These are phyloP conservation scores for Fraxinus platypoda DNA, from an alignment of 305 asterid genomes.

Conservation along the genomic window DNA sequence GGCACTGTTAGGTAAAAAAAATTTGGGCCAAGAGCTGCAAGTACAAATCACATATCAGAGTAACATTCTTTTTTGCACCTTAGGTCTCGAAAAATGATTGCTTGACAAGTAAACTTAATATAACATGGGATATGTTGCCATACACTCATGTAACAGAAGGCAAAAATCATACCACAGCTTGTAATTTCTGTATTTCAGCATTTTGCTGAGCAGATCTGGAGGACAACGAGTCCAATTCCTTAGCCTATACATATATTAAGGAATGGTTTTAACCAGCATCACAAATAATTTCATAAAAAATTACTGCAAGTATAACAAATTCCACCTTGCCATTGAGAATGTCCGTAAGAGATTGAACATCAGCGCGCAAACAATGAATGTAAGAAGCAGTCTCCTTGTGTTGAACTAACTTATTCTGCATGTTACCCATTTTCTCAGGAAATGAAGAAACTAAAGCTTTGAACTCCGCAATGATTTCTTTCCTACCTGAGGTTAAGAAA, in stretches of 20 bases:
- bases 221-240: conserved; percentile 61
- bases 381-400: conserved; percentile 84
- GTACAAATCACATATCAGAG: background rate
- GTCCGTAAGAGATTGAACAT: conserved; percentile 62
- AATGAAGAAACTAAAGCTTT: conserved; percentile 79
- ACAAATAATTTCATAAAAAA: conserved; percentile 15
- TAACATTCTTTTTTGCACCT: background rate
- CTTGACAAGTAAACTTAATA: conserved; percentile 3
- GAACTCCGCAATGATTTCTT: conserved; percentile 78
- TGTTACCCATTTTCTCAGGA: conserved; percentile 85
- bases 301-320: conserved; percentile 15
- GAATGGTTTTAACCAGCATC: background rate
- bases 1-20: background rate
- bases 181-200: conserved; percentile 68
- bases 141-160: conserved; percentile 12
- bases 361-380: conserved; percentile 73
- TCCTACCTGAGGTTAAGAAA: conserved; percentile 67
- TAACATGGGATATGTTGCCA: conserved; percentile 2
- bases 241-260: conserved; percentile 46
- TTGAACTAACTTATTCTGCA: conserved; percentile 78
- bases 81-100: background rate
- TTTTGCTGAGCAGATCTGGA: conserved; percentile 64
- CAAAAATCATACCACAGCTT: conserved; percentile 52
- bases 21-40: background rate
- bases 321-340: conserved; percentile 71